These are phyloP conservation scores for Sicyos edulis DNA, from an alignment of 306 rosid genomes.

Conservation along the genomic window DNA sequence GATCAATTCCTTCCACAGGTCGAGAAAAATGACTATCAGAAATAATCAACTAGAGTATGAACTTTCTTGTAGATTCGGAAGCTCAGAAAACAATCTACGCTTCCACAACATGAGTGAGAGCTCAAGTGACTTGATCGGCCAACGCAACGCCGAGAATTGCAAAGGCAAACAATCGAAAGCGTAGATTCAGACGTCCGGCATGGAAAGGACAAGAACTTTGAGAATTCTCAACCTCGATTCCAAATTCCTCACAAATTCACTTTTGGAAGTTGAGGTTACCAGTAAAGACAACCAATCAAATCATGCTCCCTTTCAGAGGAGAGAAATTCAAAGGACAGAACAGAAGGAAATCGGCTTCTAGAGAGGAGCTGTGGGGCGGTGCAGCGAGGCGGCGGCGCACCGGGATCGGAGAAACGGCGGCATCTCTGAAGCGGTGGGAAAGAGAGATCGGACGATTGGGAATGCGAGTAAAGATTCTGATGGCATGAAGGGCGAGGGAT, in stretches of 20 bases:
- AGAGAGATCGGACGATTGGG: constrained; percentile 19
- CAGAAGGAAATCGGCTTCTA: not conserved
- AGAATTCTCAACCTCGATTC: constrained; percentile 22
- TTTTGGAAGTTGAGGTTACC: not conserved
- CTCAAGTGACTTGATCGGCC: constrained; percentile 44
- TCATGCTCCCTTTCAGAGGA: constrained; percentile 1
- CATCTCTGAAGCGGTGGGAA: not conserved
- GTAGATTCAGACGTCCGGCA: constrained; percentile 23
- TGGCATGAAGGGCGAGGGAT: constrained; percentile 20
- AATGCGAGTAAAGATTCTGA: constrained; percentile 17
- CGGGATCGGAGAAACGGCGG: constrained; percentile 19
- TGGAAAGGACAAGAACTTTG: not conserved
- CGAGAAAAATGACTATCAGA: not conserved
- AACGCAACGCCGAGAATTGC: constrained; percentile 27
- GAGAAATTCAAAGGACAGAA: not conserved
- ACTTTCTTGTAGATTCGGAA: constrained; percentile 37
- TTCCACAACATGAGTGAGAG: constrained; percentile 44
- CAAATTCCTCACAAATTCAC: constrained; percentile 32
- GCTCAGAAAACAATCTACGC: constrained; percentile 52
- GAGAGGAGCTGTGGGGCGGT: not conserved
- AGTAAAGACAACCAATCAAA: not conserved
- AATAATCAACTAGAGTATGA: constrained; percentile 16
- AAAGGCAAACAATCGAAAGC: constrained; percentile 26
- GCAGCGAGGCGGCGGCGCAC: not conserved
- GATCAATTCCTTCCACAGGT: not conserved